Evolutionary conservation across 2,329 filamentous ascomycete genomes (phyloP), one percentile per base, ranked within the genome.

Genomic region (Fusarium tjaetaba): DNA sequence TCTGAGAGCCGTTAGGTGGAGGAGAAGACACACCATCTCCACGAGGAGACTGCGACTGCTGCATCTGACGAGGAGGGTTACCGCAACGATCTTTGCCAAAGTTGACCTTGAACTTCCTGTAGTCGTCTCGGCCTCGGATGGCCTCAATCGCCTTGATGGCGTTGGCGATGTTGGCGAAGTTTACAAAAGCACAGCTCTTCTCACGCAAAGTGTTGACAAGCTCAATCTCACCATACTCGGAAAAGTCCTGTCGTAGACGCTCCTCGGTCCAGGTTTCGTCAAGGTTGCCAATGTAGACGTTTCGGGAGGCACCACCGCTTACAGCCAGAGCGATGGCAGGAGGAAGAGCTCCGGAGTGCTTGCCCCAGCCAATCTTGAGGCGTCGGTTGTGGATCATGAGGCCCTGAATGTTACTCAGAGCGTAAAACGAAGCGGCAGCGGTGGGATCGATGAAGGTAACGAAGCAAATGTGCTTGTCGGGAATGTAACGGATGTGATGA

Each of bases 391-490:
- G 96, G 78, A 99, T 99, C 96, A 99, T 99, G 74, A 99, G 86
- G 30, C 96, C 96, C 82, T 99, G 96, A 34, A 99, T 87, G 84
- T 98, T 98, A 88, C 95, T 98, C 68, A 99, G 87, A 46, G 96
- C 96, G 79, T 98, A 99, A 86, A 99, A 99, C 2, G 96, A 98
- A 45, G 96, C 96, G 30, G 96, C 96, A 7, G 96, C 97, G 30
- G 96, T 99, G 14, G 96, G 96, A 80, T 99, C 96, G 82, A 99
- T 98, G 84, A 99, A 99, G 3, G 96, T 99, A 65, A 99, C 96
- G 81, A 99, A 99, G 88, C 96, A 99, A 77, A 99, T 99, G 85
- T 99, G 96, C 90, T 99, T 99, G 86, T 99, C 96, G 11, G 96
- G 96, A 78, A 99, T 99, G 85, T 98, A 99, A 77, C 96, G 94